These are phyloP conservation scores for Tolypocladium capitatum DNA, from an alignment of 2,329 filamentous ascomycete genomes.

Conservation along the genomic window DNA sequence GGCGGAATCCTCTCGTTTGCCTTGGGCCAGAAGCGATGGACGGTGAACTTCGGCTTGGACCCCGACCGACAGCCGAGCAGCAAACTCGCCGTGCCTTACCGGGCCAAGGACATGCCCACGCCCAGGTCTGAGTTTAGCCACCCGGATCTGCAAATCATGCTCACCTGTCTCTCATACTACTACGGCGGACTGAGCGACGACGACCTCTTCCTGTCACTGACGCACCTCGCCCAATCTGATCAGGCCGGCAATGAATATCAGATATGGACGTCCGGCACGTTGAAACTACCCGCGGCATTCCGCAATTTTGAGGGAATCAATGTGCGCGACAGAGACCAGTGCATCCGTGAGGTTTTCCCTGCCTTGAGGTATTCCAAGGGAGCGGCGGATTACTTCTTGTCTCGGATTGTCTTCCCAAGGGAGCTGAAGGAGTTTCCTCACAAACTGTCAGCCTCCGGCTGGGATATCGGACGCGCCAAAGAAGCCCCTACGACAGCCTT, in stretches of 20 bases:
- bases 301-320: conserved; percentile 37
- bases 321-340: conserved; percentile 36
- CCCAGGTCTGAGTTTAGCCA: conserved; percentile 45
- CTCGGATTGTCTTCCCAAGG: conserved; percentile 41
- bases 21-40: conserved; percentile 43
- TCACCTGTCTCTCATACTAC: conserved; percentile 42
- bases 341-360: conserved; percentile 34
- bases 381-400: conserved; percentile 48
- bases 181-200: conserved; percentile 36
- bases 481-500: conserved; percentile 43
- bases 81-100: conserved; percentile 41
- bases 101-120: conserved; percentile 41
- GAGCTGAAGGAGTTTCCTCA: conserved; percentile 47
- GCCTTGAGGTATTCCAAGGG: conserved; percentile 34
- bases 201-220: conserved; percentile 33
- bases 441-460: conserved; percentile 51
- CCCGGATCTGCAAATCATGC: conserved; percentile 37
- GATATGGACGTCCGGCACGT: conserved; percentile 25
- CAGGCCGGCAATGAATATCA: conserved; percentile 35
- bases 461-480: conserved; percentile 42
- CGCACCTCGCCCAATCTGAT: conserved; percentile 33
- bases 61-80: conserved; percentile 22
- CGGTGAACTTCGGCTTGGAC: conserved; percentile 48
- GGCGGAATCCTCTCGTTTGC: conserved; percentile 36
- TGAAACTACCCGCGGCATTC: conserved; percentile 20